Evolutionary conservation across 75 land plant genomes (phyloP).

Genomic region (Picea sitchensis): DNA sequence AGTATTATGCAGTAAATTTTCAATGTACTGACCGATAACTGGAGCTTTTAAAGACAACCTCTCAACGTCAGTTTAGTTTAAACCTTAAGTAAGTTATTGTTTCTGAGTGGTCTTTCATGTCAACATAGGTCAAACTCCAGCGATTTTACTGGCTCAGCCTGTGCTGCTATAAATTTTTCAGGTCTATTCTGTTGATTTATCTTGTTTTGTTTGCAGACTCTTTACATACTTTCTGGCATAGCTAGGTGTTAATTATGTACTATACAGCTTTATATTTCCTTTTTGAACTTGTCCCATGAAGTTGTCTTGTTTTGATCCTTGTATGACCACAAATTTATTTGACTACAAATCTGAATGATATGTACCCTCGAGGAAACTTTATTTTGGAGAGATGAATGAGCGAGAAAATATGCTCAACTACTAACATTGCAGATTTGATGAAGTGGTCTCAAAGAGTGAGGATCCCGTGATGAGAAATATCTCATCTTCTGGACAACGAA

Average conservation of each 20-base stretch:
- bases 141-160: background rate
- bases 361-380: background rate
- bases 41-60: background rate
- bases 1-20: background rate
- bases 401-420: background rate
- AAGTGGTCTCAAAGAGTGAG: background rate
- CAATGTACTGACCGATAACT: background rate
- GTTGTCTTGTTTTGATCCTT: background rate
- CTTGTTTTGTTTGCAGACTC: background rate
- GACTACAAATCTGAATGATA: constrained; percentile 5
- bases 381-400: background rate
- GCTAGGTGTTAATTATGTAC: background rate
- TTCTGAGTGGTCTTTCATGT: background rate
- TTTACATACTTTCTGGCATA: background rate
- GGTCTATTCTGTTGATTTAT: background rate
- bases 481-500: background rate
- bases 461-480: background rate
- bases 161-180: background rate
- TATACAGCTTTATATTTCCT: background rate
- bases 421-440: background rate
- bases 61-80: background rate
- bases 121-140: background rate
- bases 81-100: background rate
- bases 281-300: background rate
- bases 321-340: background rate